Conservation (phyloP, 2,329 filamentous ascomycete species). For the Metarhizium humberi region DNA sequence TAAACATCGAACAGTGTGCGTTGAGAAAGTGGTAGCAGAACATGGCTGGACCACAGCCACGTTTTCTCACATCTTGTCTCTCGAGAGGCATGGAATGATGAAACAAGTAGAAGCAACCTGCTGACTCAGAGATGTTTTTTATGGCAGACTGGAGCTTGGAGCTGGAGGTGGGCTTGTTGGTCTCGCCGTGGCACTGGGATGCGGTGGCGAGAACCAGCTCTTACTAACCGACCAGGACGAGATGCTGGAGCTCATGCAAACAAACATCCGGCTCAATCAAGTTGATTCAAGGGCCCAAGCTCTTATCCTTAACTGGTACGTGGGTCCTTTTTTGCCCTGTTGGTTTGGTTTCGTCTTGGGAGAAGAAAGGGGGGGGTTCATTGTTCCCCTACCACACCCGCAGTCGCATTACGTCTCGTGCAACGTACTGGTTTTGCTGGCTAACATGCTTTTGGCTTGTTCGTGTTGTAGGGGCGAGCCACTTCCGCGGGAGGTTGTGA, state of each 20-base stretch:
- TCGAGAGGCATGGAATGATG: background rate
- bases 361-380: too few relatives aligned
- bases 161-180: constrained; percentile 85
- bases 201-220: constrained; percentile 44
- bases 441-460: background rate
- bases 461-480: constrained; percentile 45
- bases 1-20: background rate
- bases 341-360: background rate
- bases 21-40: too few relatives aligned
- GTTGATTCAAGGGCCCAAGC: constrained; percentile 56
- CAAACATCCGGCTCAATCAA: constrained; percentile 76
- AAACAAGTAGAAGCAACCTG: constrained; percentile 1
- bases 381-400: too few relatives aligned
- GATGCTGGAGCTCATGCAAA: constrained; percentile 78
- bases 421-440: background rate
- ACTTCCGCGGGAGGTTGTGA: constrained; percentile 41
- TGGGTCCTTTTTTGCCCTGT: constrained; percentile 9
- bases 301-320: constrained; percentile 71
- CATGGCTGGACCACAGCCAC: background rate
- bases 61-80: background rate
- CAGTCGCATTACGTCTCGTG: background rate
- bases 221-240: constrained; percentile 79
- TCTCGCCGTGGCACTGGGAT: constrained; percentile 49
- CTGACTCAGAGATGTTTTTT: constrained; percentile 11
- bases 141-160: constrained; percentile 71